Percentiles rank a stretch among this genome's conserved stretches.
Evolutionary conservation across 257 asterid genomes (phyloP).

Genomic region (Solanum medicagineum): DNA sequence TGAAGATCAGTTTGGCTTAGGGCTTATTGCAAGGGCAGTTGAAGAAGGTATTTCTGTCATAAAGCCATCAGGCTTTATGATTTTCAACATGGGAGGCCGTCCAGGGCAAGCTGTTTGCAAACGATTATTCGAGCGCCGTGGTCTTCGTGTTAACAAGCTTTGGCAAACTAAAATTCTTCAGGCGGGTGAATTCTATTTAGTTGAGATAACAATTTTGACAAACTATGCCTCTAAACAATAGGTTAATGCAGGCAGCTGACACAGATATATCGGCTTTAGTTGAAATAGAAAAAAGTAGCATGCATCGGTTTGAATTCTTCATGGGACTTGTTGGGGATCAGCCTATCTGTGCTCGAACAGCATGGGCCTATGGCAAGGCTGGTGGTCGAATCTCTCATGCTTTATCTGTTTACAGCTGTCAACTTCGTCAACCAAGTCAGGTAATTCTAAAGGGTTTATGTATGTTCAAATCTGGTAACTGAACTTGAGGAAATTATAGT

Average conservation of each 20-base stretch:
- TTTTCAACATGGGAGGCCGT: constrained; percentile 98
- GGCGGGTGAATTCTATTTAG: constrained; percentile 25
- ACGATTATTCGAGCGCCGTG: constrained; percentile 98
- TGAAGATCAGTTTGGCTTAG: constrained; percentile 98
- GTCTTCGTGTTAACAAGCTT: constrained; percentile 76
- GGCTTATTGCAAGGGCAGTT: constrained; percentile 96
- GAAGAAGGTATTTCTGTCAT: constrained; percentile 98
- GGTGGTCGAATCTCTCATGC: constrained; percentile 98
- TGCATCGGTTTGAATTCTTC: constrained; percentile 95
- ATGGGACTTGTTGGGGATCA: constrained; percentile 99
- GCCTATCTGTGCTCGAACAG: constrained; percentile 96
- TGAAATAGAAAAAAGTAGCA: constrained; percentile 95
- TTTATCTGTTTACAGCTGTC: constrained; percentile 90
- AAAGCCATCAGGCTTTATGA: constrained; percentile 95
- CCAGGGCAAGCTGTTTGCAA: constrained; percentile 97
- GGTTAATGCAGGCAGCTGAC: constrained; percentile 83
- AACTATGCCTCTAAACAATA: constrained; percentile 12
- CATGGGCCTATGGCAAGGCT: constrained; percentile 95
- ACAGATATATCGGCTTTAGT: constrained; percentile 97
- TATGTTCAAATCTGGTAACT: not conserved
- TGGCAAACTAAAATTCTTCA: constrained; percentile 99
- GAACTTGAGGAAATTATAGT: not conserved
- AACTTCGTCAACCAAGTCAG: constrained; percentile 85
- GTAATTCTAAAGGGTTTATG: constrained; percentile 11
- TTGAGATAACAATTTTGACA: not conserved